Base-by-base conservation (phyloP, 1,139 yeast genomes). In the Hemisphaericaspora xylofermentans region DNA sequence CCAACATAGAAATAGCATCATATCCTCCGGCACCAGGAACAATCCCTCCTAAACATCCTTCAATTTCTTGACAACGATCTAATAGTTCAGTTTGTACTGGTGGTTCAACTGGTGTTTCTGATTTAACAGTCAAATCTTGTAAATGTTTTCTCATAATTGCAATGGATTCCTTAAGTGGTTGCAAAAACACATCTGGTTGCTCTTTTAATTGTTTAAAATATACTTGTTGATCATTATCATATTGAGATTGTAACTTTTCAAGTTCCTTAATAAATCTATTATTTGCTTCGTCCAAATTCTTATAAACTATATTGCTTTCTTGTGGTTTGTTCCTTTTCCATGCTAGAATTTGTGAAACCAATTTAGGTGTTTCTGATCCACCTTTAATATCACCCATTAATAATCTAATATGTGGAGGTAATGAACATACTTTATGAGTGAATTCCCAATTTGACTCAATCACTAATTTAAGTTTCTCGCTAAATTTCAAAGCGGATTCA, bases 11-110 rank as follows among this genome's bases (percentile, higher is more conserved):
- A 30, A 93, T 78, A 0, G 98, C 98, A 66, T 93, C 98, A 58
- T 80, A 86, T 0, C 98, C 98, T 17, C 98, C 98, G 0, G 98
- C 98, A 2, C 98, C 98, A 0, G 98, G 98, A 3, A 93, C 96
- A 25, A 93, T 94, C 9, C 96, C 97, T 0, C 96, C 95, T 17
- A 91, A 55, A 32, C 89, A 94, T 10, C 98, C 98, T 0, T 70
- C 68, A 15, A 86, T 49, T 0, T 56, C 40, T 16, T 60, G 52
- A 49, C 94, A 84, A 14, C 66, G 61, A 54, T 93, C 82, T n/a
- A 94, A 64, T 7, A 93, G 66, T 4, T 51, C 44, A 0, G 96
- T 87, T 63, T 94, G 98, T 17, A 74, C 67, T 2, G 60, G 63
- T 0, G 98, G 98, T 61, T 93, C 98, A 40, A 93, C 80, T n/a